These are phyloP conservation scores for Paramecium tetraurelia DNA, from an alignment of 73 alveolate genomes.

Conservation along the genomic window DNA sequence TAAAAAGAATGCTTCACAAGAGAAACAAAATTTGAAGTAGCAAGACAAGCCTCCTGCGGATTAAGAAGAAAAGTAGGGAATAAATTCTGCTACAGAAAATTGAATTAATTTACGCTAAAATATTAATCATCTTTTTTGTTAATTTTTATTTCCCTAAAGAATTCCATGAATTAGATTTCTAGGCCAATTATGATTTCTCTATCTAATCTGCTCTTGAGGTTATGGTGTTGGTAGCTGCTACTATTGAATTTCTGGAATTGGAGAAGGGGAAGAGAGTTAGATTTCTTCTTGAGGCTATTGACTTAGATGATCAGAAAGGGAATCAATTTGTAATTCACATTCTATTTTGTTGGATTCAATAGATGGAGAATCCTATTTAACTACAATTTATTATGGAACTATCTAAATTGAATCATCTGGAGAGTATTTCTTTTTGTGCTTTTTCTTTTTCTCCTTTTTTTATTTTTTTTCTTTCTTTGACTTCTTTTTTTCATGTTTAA, in stretches of 20 bases:
- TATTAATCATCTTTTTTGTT: neutral
- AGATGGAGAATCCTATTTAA: neutral
- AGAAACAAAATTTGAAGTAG: neutral
- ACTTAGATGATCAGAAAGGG: neutral
- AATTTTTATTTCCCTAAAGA: constrained; percentile 17
- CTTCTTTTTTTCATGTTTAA: neutral
- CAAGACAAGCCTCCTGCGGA: neutral
- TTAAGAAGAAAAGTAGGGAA: constrained; percentile 7
- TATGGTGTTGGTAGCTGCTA: neutral
- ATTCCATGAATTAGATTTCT: constrained; percentile 46
- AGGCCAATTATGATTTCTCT: constrained; percentile 35
- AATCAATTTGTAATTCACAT: neutral
- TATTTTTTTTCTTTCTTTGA: neutral
- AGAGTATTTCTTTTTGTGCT: neutral
- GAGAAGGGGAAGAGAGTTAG: constrained; percentile 8
- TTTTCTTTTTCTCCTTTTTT: neutral
- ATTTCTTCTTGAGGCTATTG: neutral
- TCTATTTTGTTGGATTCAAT: neutral
- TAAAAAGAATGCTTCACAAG: neutral
- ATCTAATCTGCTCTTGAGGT: neutral
- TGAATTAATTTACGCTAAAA: neutral
- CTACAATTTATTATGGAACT: neutral
- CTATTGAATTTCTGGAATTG: neutral
- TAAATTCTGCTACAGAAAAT: constrained; percentile 18
- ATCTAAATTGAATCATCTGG: neutral